Percentiles rank a stretch among this genome's conserved stretches.
Evolutionary conservation across 2,329 filamentous ascomycete species (phyloP).

Genomic region (Trichophyton mentagrophytes): DNA sequence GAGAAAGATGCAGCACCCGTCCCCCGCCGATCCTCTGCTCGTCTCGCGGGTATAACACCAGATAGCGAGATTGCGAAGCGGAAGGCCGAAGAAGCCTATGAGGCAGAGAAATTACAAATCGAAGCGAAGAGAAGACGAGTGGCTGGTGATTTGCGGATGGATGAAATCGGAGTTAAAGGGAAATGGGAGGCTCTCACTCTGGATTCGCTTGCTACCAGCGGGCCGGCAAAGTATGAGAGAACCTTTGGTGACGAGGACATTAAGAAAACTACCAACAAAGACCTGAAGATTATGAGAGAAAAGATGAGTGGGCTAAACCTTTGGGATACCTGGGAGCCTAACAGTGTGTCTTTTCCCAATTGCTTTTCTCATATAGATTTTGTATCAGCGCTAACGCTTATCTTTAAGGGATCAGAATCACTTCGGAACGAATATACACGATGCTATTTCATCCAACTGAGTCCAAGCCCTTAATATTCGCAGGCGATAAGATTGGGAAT

Average conservation of each 20-base stretch:
- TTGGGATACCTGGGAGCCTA: slow-evolving; percentile 74
- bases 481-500: slow-evolving; percentile 85
- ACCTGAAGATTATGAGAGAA: slow-evolving; percentile 58
- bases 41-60: slow-evolving; percentile 49
- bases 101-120: slow-evolving; percentile 44
- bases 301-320: slow-evolving; percentile 65
- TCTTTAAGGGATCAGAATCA: slow-evolving; percentile 71
- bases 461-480: slow-evolving; percentile 79
- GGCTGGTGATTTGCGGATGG: slow-evolving; percentile 57
- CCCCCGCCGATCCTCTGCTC: slow-evolving; percentile 49
- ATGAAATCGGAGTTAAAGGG: slow-evolving; percentile 67
- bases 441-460: slow-evolving; percentile 78
- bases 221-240: slow-evolving; percentile 60
- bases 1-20: slow-evolving; percentile 43
- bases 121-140: slow-evolving; percentile 51
- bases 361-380: not conserved
- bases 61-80: slow-evolving; percentile 56
- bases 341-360: slow-evolving; percentile 40
- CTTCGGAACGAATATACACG: slow-evolving; percentile 73
- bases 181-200: slow-evolving; percentile 60
- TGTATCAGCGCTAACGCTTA: slow-evolving; percentile 3
- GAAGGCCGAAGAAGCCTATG: slow-evolving; percentile 53
- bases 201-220: slow-evolving; percentile 45
- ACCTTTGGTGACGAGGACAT: slow-evolving; percentile 82
- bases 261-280: slow-evolving; percentile 63